Evolutionary conservation across 2,329 filamentous ascomycete genomes (phyloP), one percentile per base, ranked within the genome.

Genomic region (Pseudocercospora eumusae): DNA sequence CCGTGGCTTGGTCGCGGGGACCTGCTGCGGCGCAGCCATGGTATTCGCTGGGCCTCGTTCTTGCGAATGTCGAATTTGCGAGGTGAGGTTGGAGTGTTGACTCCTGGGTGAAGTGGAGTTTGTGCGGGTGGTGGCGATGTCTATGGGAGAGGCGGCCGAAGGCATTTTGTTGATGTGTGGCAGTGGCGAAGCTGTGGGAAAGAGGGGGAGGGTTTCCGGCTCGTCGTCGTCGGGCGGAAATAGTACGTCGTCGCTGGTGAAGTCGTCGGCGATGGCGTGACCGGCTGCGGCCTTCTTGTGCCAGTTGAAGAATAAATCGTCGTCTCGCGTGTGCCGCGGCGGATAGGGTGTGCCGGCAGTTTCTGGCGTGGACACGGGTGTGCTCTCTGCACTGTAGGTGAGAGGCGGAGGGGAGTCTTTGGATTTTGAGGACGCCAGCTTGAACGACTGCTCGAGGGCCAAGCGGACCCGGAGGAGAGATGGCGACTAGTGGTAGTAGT

Each of bases 81-180:
- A 85, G 4, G 85, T 87, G 67, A 88, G 77, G 70, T 86, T 87
- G 36, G 86, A 88, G 11, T 84, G 83, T 74, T 86, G 84, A 71
- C 83, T 84, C 64, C 83, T 83, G 56, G 85, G 84, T 66, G 84
- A 80, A 58, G 83, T 85, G 66, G 81, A 79, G 81, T 80, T 70
- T 80, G 82, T 72, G 71, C 78, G 66, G 63, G 79, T 76, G 62
- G 81, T 79, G 70, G 83, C 77, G 71, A 88, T 86, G 73, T 87
- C 83, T 74, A 88, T 84, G 50, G 86, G 84, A 62, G 80, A 78
- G 64, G 83, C 81, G 59, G 79, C 74, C 66, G 79, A 79, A 64
- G 81, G 81, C 83, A 86, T 86, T 69, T 72, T 78, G 75, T 65
- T 67, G 55, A 52, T 49, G 27, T 27, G 60, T 33, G 63, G 54